Evolutionary conservation across 345 rosid species (phyloP), one percentile per base, ranked within the genome.

Genomic region (Toxicodendron radicans): DNA sequence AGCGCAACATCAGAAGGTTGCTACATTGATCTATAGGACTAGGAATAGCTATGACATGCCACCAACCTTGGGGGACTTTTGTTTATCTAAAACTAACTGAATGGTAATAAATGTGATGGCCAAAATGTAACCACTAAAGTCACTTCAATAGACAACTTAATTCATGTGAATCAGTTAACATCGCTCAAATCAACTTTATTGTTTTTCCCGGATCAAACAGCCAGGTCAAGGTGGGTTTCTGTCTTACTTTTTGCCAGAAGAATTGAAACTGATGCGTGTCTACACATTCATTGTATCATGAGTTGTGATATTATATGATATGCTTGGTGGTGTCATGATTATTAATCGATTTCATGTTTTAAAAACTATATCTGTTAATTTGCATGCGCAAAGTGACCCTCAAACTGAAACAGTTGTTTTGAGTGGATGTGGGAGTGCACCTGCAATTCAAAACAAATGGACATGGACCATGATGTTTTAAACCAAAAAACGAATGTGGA

Each of bases 381-480:
- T 58, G 27, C 56, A 71, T 43, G 65, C 17, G 65, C 24, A 4
- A 21, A 48, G 20, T 58, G 64, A 17, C 48, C 62, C 49, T 33
- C 3, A 21, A 53, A 54, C 14, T 17, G 51, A 35, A 68, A 49
- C 41, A 27, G 21, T 7, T 8, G 41, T 10, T 48, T 24, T 27
- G 30, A 27, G 30, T 27, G 57, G 17, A 27, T n/a, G n/a, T n/a
- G n/a, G 7, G 58, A n/a, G 16, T 7, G 41, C 20, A 60, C 11
- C 32, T 17, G 64, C 70, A 49, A 49, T 49, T 9, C 2, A 24
- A 48, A 14, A 27, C n/a, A n/a, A n/a, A n/a, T n/a, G n/a, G 56
- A 48, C 27, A 48, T 27, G 70, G 70, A 5, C 41, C 23, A 27
- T 49, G 57, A 17, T 66, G 70, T 65, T 65, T 23, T 24, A 46